Percentiles rank a stretch among this genome's conserved stretches.
These are phyloP conservation scores for Podospora appendiculata DNA, from an alignment of 495 filamentous ascomycete species.

Conservation along the genomic window DNA sequence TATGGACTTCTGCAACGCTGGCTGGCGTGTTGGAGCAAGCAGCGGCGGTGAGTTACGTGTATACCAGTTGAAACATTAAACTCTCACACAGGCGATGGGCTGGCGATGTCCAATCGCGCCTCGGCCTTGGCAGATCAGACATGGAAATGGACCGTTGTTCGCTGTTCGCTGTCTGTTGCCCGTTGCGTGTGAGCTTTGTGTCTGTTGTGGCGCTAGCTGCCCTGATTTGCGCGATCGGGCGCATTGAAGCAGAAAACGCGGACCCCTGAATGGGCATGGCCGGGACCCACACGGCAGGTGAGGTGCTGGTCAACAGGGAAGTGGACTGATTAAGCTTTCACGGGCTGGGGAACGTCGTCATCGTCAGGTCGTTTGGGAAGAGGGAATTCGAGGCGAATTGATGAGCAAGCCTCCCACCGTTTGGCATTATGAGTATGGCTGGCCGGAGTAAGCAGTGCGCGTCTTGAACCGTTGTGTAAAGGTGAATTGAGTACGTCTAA, in stretches of 20 bases:
- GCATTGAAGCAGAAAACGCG: neutral
- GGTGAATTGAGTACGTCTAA: too few species aligned
- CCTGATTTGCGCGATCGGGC: neutral
- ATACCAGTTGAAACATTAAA: neutral
- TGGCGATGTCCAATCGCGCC: neutral
- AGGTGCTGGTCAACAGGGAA: neutral
- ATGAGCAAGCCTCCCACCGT: too few species aligned
- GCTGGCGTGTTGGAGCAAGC: too few species aligned
- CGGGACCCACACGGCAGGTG: too few species aligned
- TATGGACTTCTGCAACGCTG: too few species aligned
- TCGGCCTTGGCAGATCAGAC: neutral
- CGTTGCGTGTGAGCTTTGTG: neutral
- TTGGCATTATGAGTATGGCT: too few species aligned
- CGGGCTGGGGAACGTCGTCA: neutral
- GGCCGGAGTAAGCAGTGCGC: too few species aligned
- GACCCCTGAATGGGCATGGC: neutral
- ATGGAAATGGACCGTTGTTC: neutral
- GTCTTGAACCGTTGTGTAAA: too few species aligned
- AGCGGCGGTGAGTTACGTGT: too few species aligned
- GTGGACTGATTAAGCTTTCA: neutral
- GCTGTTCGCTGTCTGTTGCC: neutral
- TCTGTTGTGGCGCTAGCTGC: neutral
- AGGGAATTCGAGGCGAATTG: neutral
- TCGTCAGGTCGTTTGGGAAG: neutral
- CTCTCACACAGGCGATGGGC: neutral